Percentiles rank a stretch among this genome's conserved stretches.
Evolutionary conservation across 306 rosid species (phyloP).

Genomic region (Parietaria judaica): DNA sequence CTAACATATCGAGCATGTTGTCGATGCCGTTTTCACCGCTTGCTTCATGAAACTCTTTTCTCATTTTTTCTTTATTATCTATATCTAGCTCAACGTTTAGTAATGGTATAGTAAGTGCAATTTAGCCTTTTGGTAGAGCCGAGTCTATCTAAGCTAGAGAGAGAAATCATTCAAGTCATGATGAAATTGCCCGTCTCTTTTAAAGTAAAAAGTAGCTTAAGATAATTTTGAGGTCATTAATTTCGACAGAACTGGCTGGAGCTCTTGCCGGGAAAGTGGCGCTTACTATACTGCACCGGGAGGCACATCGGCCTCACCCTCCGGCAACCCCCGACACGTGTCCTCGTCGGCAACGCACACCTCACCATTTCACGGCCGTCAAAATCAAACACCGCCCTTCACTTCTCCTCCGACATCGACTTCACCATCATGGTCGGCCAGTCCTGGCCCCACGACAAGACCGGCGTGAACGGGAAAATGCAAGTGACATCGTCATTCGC

Average conservation of each 20-base stretch:
- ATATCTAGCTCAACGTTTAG: too few species aligned
- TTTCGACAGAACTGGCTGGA: conserved; percentile 71
- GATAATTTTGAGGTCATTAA: too few species aligned
- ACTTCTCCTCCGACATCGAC: conserved; percentile 51
- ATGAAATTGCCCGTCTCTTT: too few species aligned
- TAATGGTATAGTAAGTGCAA: neutral
- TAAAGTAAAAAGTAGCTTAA: too few species aligned
- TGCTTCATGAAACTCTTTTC: too few species aligned
- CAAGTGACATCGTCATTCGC: conserved; percentile 49
- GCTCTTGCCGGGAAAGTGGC: conserved; percentile 91
- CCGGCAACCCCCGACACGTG: conserved; percentile 74
- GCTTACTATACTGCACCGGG: conserved; percentile 83
- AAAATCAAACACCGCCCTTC: conserved; percentile 40
- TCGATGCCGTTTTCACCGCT: too few species aligned
- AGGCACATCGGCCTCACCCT: conserved; percentile 84
- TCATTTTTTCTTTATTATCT: too few species aligned
- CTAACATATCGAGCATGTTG: neutral
- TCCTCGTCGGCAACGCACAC: conserved; percentile 66
- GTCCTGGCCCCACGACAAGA: conserved; percentile 85
- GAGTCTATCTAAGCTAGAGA: too few species aligned
- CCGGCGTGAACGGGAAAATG: conserved; percentile 63
- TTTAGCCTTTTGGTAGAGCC: neutral
- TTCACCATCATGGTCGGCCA: conserved; percentile 71
- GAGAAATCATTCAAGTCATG: too few species aligned
- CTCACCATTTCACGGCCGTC: conserved; percentile 52